phyloP scores from a whole-genome alignment of 2,329 filamentous ascomycete species.

The Pseudovirgaria hyperparasitica region DNA sequence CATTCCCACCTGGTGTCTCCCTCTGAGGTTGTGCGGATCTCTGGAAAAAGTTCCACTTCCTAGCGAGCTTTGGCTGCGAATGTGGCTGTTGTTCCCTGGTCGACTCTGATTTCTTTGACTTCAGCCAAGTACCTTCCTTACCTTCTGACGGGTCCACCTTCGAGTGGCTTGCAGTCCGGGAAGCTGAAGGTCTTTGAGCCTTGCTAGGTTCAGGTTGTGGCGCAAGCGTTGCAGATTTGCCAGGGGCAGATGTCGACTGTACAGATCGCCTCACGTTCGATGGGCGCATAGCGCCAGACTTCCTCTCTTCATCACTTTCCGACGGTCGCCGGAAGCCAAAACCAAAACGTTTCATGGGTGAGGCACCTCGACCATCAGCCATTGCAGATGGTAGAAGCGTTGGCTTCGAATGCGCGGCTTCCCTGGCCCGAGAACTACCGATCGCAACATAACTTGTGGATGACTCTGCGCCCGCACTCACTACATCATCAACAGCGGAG shows the following conservation, averaged over 20 bases:
- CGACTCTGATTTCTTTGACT: conserved; percentile 18
- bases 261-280: too few species aligned
- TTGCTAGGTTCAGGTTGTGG: too few species aligned
- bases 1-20: conserved; percentile 16
- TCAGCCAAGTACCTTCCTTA: conserved; percentile 27
- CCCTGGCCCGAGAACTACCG: conserved; percentile 8
- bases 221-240: too few species aligned
- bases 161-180: too few species aligned
- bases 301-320: conserved; percentile 22
- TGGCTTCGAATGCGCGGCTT: conserved; percentile 11
- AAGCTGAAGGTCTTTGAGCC: too few species aligned
- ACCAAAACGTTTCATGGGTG: conserved; percentile 18
- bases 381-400: conserved; percentile 24
- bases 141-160: conserved; percentile 14
- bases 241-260: too few species aligned
- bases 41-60: conserved; percentile 49
- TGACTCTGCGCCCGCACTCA: too few species aligned
- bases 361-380: conserved; percentile 19
- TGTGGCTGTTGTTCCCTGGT: conserved; percentile 5
- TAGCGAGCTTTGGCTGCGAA: conserved; percentile 21
- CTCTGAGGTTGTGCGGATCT: conserved; percentile 28
- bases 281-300: conserved; percentile 7
- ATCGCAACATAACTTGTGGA: too few species aligned
- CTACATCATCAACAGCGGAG: conserved; percentile 9
- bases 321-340: conserved; percentile 18